Evolutionary conservation across 176 grass and related monocot species (phyloP).

Genomic region (Dactylis glomerata): DNA sequence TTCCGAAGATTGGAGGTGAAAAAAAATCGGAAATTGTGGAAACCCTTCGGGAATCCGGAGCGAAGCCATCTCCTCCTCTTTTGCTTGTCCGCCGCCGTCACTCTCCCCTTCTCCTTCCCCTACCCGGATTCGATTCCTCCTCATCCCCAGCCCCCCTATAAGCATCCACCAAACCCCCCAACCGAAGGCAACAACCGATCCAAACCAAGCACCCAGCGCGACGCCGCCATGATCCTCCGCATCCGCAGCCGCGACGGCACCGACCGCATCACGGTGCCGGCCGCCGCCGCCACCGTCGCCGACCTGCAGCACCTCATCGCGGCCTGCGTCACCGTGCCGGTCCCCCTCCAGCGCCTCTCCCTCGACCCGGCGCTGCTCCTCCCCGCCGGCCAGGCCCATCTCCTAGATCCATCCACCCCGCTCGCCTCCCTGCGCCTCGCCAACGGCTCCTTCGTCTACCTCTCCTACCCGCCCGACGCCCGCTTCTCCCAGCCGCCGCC

Average conservation of each 20-base stretch:
- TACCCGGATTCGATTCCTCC: not conserved
- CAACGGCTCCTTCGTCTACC: slow-evolving; percentile 73
- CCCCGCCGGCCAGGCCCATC: not conserved
- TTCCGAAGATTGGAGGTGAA: no score
- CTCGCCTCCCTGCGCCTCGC: slow-evolving; percentile 59
- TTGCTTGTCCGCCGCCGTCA: not conserved
- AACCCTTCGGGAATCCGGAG: not conserved
- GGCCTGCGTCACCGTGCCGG: slow-evolving; percentile 52
- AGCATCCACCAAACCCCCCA: no score
- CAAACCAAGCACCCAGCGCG: not conserved
- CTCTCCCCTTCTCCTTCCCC: no score
- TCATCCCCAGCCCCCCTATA: no score
- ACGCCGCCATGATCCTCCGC: slow-evolving; percentile 7
- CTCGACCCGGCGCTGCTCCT: slow-evolving; percentile 54
- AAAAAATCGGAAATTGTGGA: no score
- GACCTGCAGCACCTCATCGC: slow-evolving; percentile 45
- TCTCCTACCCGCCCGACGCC: slow-evolving; percentile 33
- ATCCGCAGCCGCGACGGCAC: slow-evolving; percentile 23
- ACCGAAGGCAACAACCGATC: not conserved
- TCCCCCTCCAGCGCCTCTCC: slow-evolving; percentile 60
- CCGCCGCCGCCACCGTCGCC: not conserved
- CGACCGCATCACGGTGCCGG: slow-evolving; percentile 7
- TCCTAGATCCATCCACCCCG: slow-evolving; percentile 31
- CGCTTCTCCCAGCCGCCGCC: not conserved
- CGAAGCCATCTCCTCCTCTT: not conserved